phyloP scores from a whole-genome alignment of 345 rosid genomes.

The Eucalyptus regnans region DNA sequence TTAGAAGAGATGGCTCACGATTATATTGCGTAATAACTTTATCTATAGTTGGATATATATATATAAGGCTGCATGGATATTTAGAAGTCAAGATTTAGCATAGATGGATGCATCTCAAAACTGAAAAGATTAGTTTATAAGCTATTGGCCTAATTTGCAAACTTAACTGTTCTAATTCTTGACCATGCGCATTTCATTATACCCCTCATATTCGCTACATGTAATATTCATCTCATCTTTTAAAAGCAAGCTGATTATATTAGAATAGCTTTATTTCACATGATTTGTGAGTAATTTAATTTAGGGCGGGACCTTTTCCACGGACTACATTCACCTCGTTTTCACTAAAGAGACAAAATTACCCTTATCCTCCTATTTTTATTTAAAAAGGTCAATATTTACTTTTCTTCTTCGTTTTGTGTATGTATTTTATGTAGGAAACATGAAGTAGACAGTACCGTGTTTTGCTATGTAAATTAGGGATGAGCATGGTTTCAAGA shows the following conservation, averaged over 20 bases:
- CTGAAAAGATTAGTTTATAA: background rate
- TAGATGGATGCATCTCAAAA: background rate
- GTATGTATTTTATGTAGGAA: background rate
- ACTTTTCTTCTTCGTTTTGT: background rate
- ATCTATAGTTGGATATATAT: background rate
- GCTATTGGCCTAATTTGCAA: background rate
- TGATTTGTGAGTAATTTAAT: too few species aligned
- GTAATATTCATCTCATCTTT: too few species aligned
- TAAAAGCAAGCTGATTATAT: too few species aligned
- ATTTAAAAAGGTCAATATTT: background rate
- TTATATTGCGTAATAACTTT: background rate
- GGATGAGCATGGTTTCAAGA: too few species aligned
- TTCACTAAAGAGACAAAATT: too few species aligned
- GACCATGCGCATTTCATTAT: background rate
- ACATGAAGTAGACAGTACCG: rapidly evolving
- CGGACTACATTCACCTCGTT: too few species aligned
- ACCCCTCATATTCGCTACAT: background rate
- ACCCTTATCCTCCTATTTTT: background rate
- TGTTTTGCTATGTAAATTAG: too few species aligned
- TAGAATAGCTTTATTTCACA: too few species aligned
- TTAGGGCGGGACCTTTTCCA: too few species aligned
- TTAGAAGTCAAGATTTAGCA: background rate
- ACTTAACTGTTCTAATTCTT: background rate
- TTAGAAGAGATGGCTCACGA: background rate
- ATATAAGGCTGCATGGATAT: background rate